Evolutionary conservation across 139 green algal genomes (phyloP).

Genomic region (Bryopsis sp.): DNA sequence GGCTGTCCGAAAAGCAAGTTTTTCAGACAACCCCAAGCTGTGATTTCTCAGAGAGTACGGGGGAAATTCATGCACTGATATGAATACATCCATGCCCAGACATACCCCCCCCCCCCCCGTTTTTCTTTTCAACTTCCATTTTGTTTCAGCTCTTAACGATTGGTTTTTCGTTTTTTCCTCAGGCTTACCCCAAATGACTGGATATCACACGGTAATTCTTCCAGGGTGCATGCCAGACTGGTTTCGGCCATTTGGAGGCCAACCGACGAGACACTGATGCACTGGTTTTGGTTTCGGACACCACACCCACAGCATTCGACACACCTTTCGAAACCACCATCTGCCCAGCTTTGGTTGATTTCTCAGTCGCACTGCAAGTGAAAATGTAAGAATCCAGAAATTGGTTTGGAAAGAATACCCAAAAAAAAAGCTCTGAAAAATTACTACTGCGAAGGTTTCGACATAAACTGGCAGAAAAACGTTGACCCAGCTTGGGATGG

Average conservation of each 20-base stretch:
- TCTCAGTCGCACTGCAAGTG: not conserved
- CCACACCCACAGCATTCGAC: not conserved
- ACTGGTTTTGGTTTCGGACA: slow-evolving; percentile 23
- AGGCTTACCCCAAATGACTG: slow-evolving; percentile 86
- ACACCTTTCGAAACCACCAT: slow-evolving; percentile 11
- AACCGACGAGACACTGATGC: slow-evolving; percentile 66
- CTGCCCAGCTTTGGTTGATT: slow-evolving; percentile 7
- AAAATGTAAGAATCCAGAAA: not conserved
- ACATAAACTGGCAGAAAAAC: no score
- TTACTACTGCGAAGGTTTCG: no score
- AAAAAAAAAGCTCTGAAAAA: not conserved
- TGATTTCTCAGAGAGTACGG: not conserved
- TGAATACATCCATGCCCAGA: not conserved
- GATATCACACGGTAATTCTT: slow-evolving; percentile 91
- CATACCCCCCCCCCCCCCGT: not conserved
- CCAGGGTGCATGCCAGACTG: slow-evolving; percentile 91
- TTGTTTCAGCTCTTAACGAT: not conserved
- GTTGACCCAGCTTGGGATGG: no score
- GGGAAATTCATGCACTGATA: not conserved
- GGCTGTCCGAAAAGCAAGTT: not conserved
- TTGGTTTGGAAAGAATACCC: not conserved
- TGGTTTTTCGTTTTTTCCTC: not conserved
- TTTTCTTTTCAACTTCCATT: not conserved
- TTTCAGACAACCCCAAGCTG: not conserved
- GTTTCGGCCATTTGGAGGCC: slow-evolving; percentile 83